Conservation (phyloP, 176 grass and related monocot genomes). For the Alopecurus myosuroides region DNA sequence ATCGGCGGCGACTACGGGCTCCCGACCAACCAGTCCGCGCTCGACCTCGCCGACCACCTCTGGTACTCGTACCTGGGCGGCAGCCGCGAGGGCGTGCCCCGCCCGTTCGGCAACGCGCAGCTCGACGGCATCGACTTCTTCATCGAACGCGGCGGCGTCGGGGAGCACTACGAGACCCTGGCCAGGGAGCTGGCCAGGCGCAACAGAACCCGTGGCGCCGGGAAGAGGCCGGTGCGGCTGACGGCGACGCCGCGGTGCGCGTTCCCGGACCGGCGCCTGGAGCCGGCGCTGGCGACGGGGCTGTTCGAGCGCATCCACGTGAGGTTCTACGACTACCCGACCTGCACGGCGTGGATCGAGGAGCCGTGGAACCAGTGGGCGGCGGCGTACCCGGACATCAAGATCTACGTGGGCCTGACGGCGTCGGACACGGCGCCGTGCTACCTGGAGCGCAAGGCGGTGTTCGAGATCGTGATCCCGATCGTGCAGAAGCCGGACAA, state of each 20-base stretch:
- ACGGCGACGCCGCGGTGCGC: conserved; percentile 52
- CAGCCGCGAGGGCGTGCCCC: not conserved
- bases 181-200: not conserved
- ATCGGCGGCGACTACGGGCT: not conserved
- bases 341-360: conserved; percentile 6
- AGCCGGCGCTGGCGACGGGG: conserved; percentile 30
- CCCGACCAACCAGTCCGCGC: not conserved
- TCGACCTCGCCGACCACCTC: conserved; percentile 17
- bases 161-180: conserved; percentile 13
- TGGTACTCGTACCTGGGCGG: conserved; percentile 8
- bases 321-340: conserved; percentile 51
- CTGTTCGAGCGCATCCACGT: conserved; percentile 67
- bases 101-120: conserved; percentile 13
- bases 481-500: conserved; percentile 8
- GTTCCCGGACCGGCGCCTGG: conserved; percentile 28
- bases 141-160: not conserved
- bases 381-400: not conserved
- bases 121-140: conserved; percentile 20
- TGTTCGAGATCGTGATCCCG: conserved; percentile 1
- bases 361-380: conserved; percentile 21
- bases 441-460: not conserved
- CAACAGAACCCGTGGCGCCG: not conserved
- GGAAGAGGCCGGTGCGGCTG: not conserved
- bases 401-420: not conserved
- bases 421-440: not conserved